A percentile compares a stretch with the other conserved stretches of the same genome.
Conservation (phyloP, 331 rosid genomes). For the Malus hybrid region DNA sequence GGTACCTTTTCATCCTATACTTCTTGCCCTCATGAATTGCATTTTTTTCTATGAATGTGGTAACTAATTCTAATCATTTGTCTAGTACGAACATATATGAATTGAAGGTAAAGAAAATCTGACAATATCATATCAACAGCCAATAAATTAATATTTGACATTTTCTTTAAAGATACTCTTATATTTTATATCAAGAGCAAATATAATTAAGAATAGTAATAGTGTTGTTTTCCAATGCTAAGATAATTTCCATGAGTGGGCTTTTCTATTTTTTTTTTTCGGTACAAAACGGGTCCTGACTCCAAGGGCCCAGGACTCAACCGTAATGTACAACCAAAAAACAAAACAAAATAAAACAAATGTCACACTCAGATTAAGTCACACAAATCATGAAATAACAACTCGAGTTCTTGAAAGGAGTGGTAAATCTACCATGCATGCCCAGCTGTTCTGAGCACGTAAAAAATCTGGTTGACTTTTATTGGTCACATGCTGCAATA, state of each 20-base stretch:
- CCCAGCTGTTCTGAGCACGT: background rate
- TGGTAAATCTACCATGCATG: background rate
- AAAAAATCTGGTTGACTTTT: background rate
- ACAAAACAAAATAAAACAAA: background rate
- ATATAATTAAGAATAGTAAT: no score
- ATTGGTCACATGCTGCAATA: background rate
- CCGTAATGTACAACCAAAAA: background rate
- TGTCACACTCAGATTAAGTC: background rate
- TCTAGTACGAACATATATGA: no score
- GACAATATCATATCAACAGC: no score
- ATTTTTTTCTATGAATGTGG: background rate
- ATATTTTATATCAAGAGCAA: no score
- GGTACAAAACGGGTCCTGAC: background rate
- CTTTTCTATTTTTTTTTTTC: background rate
- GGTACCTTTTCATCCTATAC: no score
- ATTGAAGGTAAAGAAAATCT: no score
- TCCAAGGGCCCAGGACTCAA: background rate
- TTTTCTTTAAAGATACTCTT: no score
- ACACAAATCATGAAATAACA: background rate
- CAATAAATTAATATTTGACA: no score
- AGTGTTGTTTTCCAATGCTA: background rate
- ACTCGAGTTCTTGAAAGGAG: background rate
- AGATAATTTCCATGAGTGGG: background rate
- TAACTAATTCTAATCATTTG: background rate
- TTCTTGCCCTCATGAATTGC: background rate